Evolutionary conservation across 768 basidiomycete species (phyloP).

Genomic region (Calocybe gangraenosa): DNA sequence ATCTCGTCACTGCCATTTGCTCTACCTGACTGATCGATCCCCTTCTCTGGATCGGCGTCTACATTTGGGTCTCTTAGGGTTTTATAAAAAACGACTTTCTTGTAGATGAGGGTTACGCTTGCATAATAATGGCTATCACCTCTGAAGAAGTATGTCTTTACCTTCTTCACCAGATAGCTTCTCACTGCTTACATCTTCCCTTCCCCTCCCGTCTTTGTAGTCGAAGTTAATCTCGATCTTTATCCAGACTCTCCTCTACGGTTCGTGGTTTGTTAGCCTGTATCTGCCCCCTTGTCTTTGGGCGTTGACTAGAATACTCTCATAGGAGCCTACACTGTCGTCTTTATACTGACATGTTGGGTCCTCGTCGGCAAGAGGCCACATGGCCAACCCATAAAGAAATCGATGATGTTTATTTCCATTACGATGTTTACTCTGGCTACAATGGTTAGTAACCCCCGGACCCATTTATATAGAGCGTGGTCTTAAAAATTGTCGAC

Average conservation of each 20-base stretch:
- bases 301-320: neutral
- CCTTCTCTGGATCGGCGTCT: no score
- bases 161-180: no score
- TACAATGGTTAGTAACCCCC: slow-evolving; percentile 20
- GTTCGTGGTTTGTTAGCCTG: neutral
- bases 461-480: no score
- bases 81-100: no score
- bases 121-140: slow-evolving; percentile 12
- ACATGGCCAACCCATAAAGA: slow-evolving; percentile 21
- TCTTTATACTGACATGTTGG: slow-evolving; percentile 27
- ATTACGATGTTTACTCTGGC: slow-evolving; percentile 28
- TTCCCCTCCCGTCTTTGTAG: slow-evolving; percentile 1
- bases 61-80: no score
- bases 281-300: neutral
- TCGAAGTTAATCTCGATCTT: slow-evolving; percentile 22
- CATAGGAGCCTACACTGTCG: slow-evolving; percentile 24
- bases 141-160: slow-evolving; percentile 8
- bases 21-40: no score
- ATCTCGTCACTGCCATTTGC: no score
- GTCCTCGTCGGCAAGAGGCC: slow-evolving; percentile 24
- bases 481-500: neutral
- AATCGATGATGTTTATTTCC: slow-evolving; percentile 27
- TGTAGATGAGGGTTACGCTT: no score
- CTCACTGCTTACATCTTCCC: neutral
- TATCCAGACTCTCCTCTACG: slow-evolving; percentile 23